Conservation (phyloP, 768 basidiomycete genomes). For the Cubamyces sp. region DNA sequence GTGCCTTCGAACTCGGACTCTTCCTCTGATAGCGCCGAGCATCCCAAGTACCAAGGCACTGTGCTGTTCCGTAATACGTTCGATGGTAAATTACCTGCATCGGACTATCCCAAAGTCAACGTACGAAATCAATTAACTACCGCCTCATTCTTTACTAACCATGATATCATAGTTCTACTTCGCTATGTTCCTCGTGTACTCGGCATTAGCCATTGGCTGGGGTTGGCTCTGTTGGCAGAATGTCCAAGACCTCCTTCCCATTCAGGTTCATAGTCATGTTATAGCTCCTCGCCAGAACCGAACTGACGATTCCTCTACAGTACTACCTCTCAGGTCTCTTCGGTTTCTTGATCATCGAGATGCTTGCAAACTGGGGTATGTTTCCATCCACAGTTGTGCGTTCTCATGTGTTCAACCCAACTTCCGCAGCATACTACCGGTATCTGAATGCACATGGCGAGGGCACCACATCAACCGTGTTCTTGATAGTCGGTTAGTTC, state of each 20-base stretch:
- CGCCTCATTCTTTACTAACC: neutral
- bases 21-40: slow-evolving; percentile 58
- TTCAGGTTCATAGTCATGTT: slow-evolving; percentile 59
- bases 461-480: slow-evolving; percentile 76
- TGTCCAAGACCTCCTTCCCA: slow-evolving; percentile 81
- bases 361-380: slow-evolving; percentile 85
- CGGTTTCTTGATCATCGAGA: slow-evolving; percentile 87
- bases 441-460: slow-evolving; percentile 90
- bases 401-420: neutral
- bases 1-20: slow-evolving; percentile 45
- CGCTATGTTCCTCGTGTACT: slow-evolving; percentile 80
- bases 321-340: slow-evolving; percentile 92
- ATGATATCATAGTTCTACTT: slow-evolving; percentile 75
- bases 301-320: slow-evolving; percentile 41
- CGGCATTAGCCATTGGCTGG: slow-evolving; percentile 72
- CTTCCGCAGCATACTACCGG: slow-evolving; percentile 77
- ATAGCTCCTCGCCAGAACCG: neutral
- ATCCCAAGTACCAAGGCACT: slow-evolving; percentile 77
- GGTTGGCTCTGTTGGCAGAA: slow-evolving; percentile 82
- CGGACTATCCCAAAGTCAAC: slow-evolving; percentile 96
- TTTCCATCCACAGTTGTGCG: neutral
- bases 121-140: slow-evolving; percentile 49
- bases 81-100: slow-evolving; percentile 84
- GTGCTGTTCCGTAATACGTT: slow-evolving; percentile 90
- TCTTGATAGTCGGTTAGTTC: slow-evolving; percentile 85